These are phyloP conservation scores for Micractinium sp. DNA, from an alignment of 139 green algal genomes.

Conservation along the genomic window DNA sequence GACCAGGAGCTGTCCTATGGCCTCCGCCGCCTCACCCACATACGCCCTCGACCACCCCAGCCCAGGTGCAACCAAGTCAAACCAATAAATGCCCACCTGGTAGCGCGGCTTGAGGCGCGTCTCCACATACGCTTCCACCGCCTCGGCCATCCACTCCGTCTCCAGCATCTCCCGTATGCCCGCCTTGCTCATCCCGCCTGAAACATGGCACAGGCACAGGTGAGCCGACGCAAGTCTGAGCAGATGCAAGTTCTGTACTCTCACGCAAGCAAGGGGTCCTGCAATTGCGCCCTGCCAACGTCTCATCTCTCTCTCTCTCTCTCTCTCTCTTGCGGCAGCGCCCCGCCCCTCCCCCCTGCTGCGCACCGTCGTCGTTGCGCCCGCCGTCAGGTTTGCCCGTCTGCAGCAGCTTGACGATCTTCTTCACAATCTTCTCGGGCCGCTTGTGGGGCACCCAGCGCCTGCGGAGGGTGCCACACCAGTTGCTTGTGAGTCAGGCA, in stretches of 20 bases:
- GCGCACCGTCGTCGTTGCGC: not conserved
- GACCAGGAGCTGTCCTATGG: too few relatives aligned
- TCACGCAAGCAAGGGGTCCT: too few relatives aligned
- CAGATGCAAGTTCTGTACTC: too few relatives aligned
- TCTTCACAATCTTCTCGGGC: conserved; percentile 10
- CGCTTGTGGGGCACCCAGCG: not conserved
- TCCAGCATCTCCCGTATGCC: not conserved
- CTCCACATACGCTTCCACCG: not conserved
- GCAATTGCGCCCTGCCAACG: not conserved
- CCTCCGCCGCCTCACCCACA: not conserved
- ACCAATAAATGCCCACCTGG: not conserved
- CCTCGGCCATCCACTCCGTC: not conserved
- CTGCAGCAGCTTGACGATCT: not conserved
- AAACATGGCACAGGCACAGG: not conserved
- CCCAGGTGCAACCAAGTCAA: not conserved
- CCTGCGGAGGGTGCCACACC: not conserved
- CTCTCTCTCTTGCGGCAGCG: not conserved
- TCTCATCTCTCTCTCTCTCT: not conserved
- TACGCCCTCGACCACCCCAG: not conserved
- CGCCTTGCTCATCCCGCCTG: not conserved
- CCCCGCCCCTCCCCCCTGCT: not conserved
- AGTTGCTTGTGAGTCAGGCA: not conserved
- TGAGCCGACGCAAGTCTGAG: too few relatives aligned
- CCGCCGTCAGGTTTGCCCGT: not conserved
- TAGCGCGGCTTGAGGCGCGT: not conserved